Evolutionary conservation across 2,329 filamentous ascomycete genomes (phyloP), one percentile per base, ranked within the genome.

Genomic region (Aspergillus sp.): DNA sequence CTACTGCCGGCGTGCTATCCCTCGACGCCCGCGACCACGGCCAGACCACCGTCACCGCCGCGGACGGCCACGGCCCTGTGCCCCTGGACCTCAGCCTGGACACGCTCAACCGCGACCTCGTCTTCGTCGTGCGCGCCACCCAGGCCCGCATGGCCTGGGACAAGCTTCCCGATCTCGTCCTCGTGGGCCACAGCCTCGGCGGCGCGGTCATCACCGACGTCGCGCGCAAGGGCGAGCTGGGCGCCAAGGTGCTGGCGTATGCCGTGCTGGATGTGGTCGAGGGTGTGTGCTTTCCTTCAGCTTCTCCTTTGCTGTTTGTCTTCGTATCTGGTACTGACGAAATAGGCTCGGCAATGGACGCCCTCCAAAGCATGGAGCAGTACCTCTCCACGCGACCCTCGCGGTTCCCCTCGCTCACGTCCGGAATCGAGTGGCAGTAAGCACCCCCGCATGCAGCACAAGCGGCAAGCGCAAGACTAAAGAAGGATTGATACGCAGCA

Each of bases 261-360:
- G 89, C 86, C 3, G 92, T 97, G 6, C 78, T 99, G 14, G 94
- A 99, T 72, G 91, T 99, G 4, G 94, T 99, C 23, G 94, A 99
- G 73, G 89, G 74, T 74, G 58, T 29, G 54, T 9, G 20, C 14
- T 14, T 25, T 47, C 9, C 19, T 9, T n/a, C n/a, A 42, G 13
- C 21, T 47, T 14, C n/a, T 13, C 7, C 13, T 20, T 45, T 17
- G 5, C 25, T 4, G 5, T 13, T 4, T 17, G 2, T 41, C 14
- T n/a, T n/a, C n/a, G n/a, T n/a, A n/a, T n/a, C n/a, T n/a, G n/a
- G n/a, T n/a, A 41, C 17, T 16, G 17, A 42, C 21, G 17, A 17
- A 13, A 38, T 16, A 76, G 83, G 94, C 10, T 96, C 90, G 0
- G 94, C 94, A 31, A 93, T 99, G 72, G 94, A 97, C 69, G 93